Percentiles rank a stretch among this genome's conserved stretches.
Conservation (phyloP, 371 early-diverging fungal species). For the Mucor irregularis region DNA sequence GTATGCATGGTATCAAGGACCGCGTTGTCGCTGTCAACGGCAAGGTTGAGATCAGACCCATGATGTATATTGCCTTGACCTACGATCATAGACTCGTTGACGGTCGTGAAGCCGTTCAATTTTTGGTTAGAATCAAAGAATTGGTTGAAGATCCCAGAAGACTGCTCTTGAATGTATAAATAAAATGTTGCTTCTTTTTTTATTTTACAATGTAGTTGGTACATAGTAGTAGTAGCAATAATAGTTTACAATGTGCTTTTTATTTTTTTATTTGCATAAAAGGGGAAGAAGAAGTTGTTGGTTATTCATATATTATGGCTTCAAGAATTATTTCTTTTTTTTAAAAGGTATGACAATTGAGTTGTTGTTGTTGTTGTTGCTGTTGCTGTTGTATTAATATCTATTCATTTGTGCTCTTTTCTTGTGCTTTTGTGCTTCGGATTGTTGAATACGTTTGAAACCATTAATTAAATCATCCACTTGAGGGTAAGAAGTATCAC, state of each 20-base stretch:
- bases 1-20: slow-evolving; percentile 98
- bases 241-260: neutral
- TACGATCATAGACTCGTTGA: slow-evolving; percentile 98
- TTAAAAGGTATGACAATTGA: no score
- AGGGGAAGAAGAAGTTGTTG: no score
- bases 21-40: slow-evolving; percentile 93
- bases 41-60: slow-evolving; percentile 94
- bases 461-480: slow-evolving; percentile 67
- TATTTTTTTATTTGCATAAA: neutral
- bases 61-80: slow-evolving; percentile 98
- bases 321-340: no score
- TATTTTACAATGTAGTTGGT: no score
- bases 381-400: no score
- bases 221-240: no score
- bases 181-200: no score
- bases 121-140: slow-evolving; percentile 96
- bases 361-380: no score
- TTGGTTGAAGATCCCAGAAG: slow-evolving; percentile 94
- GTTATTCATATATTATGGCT: no score
- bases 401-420: slow-evolving; percentile 3
- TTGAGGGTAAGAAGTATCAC: slow-evolving; percentile 57
- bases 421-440: slow-evolving; percentile 16
- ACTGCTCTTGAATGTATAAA: slow-evolving; percentile 82
- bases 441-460: slow-evolving; percentile 50
- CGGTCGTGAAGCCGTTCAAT: slow-evolving; percentile 97